phyloP scores from a whole-genome alignment of 1,284 basidiomycete species.

The Ustanciosporium gigantosporum region DNA sequence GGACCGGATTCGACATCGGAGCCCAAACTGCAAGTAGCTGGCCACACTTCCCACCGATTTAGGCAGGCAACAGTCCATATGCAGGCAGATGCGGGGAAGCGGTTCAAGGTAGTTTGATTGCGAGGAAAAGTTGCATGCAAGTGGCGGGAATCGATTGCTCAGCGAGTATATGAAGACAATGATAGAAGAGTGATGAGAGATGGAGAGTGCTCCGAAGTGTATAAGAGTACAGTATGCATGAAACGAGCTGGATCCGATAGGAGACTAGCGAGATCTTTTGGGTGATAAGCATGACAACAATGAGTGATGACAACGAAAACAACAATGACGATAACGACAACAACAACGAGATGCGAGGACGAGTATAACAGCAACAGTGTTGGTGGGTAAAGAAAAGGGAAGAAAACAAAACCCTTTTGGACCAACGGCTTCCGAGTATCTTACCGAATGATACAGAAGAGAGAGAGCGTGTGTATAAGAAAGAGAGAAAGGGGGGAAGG shows the following conservation, averaged over 20 bases:
- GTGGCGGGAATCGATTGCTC: not conserved
- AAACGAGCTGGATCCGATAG: constrained; percentile 2
- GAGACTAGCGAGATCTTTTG: no score
- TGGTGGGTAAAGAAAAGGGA: constrained; percentile 9
- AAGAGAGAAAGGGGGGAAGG: not conserved
- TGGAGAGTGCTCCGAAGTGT: constrained; percentile 7
- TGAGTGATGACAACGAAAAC: no score
- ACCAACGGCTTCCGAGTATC: constrained; percentile 37
- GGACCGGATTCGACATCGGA: no score
- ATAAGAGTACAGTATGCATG: constrained; percentile 34
- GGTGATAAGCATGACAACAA: no score
- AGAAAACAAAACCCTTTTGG: constrained; percentile 8
- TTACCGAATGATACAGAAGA: constrained; percentile 15
- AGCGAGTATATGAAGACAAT: constrained; percentile 1
- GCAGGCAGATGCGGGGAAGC: no score
- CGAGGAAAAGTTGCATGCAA: no score
- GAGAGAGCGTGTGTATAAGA: not conserved
- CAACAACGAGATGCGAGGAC: constrained; percentile 14
- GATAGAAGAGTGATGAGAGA: not conserved
- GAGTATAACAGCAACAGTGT: constrained; percentile 33
- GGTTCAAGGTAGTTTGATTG: no score
- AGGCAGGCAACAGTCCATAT: no score
- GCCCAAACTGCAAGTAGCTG: no score
- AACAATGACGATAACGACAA: constrained; percentile 2
- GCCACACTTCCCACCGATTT: no score